Percentiles rank a stretch among this genome's conserved stretches.
Evolutionary conservation across 306 rosid genomes (phyloP).

Genomic region (Vicia villosa): DNA sequence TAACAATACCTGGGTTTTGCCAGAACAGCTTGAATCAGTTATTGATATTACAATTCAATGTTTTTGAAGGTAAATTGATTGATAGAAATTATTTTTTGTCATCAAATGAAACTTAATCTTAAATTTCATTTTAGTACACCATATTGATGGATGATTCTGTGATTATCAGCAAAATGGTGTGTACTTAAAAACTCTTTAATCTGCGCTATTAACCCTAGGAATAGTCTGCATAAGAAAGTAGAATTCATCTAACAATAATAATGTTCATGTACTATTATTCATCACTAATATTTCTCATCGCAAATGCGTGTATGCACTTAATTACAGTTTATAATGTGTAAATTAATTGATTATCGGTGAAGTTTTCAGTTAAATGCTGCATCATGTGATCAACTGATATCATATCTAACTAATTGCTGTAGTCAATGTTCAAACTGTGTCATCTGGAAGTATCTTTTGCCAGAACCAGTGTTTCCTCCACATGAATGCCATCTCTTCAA

Average conservation of each 20-base stretch:
- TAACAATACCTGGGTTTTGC: too few relatives aligned
- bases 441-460: background rate
- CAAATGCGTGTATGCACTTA: background rate
- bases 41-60: too few relatives aligned
- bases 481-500: constrained; percentile 6
- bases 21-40: too few relatives aligned
- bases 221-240: too few relatives aligned
- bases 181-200: too few relatives aligned
- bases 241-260: background rate
- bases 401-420: background rate
- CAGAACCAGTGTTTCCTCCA: constrained; percentile 6
- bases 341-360: background rate
- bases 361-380: background rate
- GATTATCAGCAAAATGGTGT: too few relatives aligned
- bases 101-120: too few relatives aligned
- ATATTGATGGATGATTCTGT: too few relatives aligned
- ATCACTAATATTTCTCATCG: background rate
- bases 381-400: background rate
- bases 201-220: too few relatives aligned
- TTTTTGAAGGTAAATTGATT: too few relatives aligned
- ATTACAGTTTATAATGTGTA: background rate
- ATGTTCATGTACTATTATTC: background rate
- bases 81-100: too few relatives aligned
- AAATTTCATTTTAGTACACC: too few relatives aligned
- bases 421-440: background rate